Conservation (phyloP, 2,329 filamentous ascomycete species). For the Penicillium brasilianum region DNA sequence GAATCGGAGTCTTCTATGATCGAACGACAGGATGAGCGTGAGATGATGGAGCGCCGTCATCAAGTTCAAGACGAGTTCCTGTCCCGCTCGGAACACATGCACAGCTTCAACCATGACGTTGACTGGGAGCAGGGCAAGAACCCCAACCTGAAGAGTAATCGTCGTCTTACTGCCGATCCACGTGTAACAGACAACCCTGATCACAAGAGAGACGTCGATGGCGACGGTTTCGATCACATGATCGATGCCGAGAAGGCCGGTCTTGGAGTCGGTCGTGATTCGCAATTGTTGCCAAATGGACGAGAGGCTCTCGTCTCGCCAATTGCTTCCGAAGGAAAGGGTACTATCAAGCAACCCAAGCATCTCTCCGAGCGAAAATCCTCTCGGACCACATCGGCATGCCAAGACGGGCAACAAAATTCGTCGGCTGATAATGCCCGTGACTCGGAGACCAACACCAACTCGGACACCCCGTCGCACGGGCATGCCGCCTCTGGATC, state of each 20-base stretch:
- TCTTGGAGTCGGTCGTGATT: conserved; percentile 70
- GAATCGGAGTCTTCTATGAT: conserved; percentile 40
- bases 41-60: conserved; percentile 50
- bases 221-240: conserved; percentile 78
- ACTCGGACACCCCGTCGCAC: conserved; percentile 31
- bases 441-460: conserved; percentile 27
- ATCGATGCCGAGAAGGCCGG: conserved; percentile 66
- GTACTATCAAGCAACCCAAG: conserved; percentile 60
- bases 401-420: conserved; percentile 27
- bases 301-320: conserved; percentile 74
- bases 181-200: conserved; percentile 65
- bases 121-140: conserved; percentile 65
- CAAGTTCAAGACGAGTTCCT: conserved; percentile 62
- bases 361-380: conserved; percentile 45
- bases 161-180: conserved; percentile 61
- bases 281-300: conserved; percentile 65
- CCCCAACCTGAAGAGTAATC: conserved; percentile 60
- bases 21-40: conserved; percentile 48
- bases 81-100: conserved; percentile 59
- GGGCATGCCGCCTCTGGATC: conserved; percentile 71
- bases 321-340: conserved; percentile 67
- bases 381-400: conserved; percentile 24
- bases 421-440: conserved; percentile 24
- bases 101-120: conserved; percentile 78
- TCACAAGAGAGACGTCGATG: conserved; percentile 77